Evolutionary conservation across 768 basidiomycete species (phyloP), one percentile per base, ranked within the genome.

Genomic region (Hericium alpestre): DNA sequence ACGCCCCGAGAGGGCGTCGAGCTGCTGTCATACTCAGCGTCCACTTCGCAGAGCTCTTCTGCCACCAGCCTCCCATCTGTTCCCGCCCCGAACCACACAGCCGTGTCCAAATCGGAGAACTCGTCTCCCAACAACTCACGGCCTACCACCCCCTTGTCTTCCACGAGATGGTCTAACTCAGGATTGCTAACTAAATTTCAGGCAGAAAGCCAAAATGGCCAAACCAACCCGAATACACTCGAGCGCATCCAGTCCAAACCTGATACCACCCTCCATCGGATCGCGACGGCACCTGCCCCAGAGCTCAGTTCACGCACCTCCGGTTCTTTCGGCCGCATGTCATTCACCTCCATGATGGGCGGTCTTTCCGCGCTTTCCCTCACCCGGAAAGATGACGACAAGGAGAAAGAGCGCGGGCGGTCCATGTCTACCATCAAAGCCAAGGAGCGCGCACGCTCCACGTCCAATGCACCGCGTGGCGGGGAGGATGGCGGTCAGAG

Each of bases 321-420:
- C 11, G 77, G 77, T 39, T 79, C 83, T 0, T 86, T 87, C 65
- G 74, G 79, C 55, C 82, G 80, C 62, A 79, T 76, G 70, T 79
- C 86, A 0, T 74, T 90, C 57, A 82, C 79, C 60, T 76, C 74
- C 37, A 83, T 89, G 82, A 84, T 89, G 72, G 82, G 81, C 39
- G 81, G 82, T 1, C 74, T 87, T 37, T 82, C 85, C 38, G 76
- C 79, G 8, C 77, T 90, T 3, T 77, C 83, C 1, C 76, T 89
- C 57, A 72, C 81, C 2, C 79, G 86, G 53, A 77, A 73, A 41
- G 61, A 57, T 40, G 56, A 63, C 7, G 69, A 72, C 37, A 20
- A 49, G 46, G 69, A 68, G 41, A 73, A 71, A 54, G 79, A 79
- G 47, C 79, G 84, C 40, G 85, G 86, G 0, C 79, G 82, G 47